These are phyloP conservation scores for Trapa bicornis DNA, from an alignment of 345 rosid species.

Conservation along the genomic window DNA sequence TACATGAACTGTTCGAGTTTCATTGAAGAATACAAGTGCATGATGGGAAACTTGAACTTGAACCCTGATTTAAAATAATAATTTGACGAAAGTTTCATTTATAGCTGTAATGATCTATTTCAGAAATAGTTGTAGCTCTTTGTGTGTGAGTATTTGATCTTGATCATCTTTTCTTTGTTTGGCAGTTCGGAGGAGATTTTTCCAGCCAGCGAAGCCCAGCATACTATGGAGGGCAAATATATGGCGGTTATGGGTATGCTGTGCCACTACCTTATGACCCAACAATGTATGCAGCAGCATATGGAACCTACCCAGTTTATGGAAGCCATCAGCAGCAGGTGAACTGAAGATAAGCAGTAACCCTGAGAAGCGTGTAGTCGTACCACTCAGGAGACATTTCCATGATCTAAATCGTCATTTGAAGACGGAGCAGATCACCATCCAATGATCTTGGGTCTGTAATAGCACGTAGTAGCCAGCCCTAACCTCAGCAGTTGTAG, in stretches of 20 bases:
- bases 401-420: constrained; percentile 9
- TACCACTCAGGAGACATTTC: neutral
- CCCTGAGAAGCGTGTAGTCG: neutral
- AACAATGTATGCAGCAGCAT: constrained; percentile 53
- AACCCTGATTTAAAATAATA: neutral
- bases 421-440: neutral
- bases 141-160: neutral
- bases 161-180: neutral
- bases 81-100: neutral
- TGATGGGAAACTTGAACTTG: neutral
- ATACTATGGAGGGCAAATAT: constrained; percentile 63
- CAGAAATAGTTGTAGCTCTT: neutral
- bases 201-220: constrained; percentile 75
- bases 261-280: constrained; percentile 66
- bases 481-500: neutral
- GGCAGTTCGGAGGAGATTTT: constrained; percentile 58
- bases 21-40: neutral
- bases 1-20: neutral
- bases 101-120: neutral
- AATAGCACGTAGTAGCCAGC: constrained; percentile 1
- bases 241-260: constrained; percentile 79
- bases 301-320: constrained; percentile 67
- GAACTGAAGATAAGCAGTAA: constrained; percentile 35
- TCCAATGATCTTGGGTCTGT: neutral
- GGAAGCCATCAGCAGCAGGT: constrained; percentile 89